phyloP scores from a whole-genome alignment of 306 rosid species.

The Lablab purpureus region DNA sequence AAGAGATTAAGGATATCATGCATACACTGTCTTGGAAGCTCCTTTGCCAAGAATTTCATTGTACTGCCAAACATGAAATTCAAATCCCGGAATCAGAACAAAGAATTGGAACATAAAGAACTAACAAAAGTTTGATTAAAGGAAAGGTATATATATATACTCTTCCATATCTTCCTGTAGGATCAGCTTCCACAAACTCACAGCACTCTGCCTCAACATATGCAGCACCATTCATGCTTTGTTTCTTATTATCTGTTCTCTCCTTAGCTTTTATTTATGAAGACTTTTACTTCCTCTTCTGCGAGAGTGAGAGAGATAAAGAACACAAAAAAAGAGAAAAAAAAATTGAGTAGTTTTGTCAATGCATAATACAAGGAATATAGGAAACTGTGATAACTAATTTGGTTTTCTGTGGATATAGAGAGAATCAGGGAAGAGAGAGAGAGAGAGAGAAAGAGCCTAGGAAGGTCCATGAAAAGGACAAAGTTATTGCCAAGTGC shows the following conservation, averaged over 20 bases:
- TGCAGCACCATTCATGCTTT: constrained; percentile 73
- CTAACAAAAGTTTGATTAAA: not conserved
- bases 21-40: constrained; percentile 95
- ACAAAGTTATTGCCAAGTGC: constrained; percentile 57
- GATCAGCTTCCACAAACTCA: constrained; percentile 94
- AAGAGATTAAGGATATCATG: constrained; percentile 36
- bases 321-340: constrained; percentile 30
- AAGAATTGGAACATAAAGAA: constrained; percentile 30
- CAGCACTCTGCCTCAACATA: constrained; percentile 57
- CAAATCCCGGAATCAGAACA: constrained; percentile 48
- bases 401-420: constrained; percentile 46
- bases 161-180: constrained; percentile 99
- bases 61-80: constrained; percentile 66
- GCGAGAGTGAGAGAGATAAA: constrained; percentile 41
- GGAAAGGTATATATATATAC: constrained; percentile 51
- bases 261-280: constrained; percentile 30
- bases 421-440: constrained; percentile 4
- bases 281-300: constrained; percentile 33
- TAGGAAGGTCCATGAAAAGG: constrained; percentile 57
- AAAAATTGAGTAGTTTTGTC: constrained; percentile 26
- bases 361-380: constrained; percentile 38
- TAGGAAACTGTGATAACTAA: constrained; percentile 22
- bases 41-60: constrained; percentile 97
- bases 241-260: constrained; percentile 23
- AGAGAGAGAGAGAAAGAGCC: constrained; percentile 33